Percentiles rank a stretch among this genome's conserved stretches.
phyloP scores from a whole-genome alignment of 192 early-diverging fungal species.

The Linnemannia elongata region DNA sequence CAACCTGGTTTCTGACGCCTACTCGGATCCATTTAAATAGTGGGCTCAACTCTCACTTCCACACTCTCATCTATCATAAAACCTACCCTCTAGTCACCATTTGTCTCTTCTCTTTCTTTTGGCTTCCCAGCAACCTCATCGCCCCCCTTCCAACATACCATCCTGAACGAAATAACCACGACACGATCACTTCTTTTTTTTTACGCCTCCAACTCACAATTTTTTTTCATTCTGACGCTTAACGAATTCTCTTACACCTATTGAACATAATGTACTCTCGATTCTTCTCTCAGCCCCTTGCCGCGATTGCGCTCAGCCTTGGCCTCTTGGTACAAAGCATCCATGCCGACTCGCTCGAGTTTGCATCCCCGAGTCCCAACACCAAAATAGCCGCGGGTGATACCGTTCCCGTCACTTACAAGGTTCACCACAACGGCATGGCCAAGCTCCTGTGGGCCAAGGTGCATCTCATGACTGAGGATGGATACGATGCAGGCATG shows the following conservation, averaged over 20 bases:
- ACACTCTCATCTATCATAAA: neutral
- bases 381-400: constrained; percentile 9
- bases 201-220: neutral
- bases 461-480: constrained; percentile 34
- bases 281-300: neutral
- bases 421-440: constrained; percentile 43
- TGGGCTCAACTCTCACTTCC: neutral
- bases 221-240: neutral
- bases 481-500: constrained; percentile 38
- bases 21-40: neutral
- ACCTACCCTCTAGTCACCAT: neutral
- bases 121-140: neutral
- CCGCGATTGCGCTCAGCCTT: constrained; percentile 12
- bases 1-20: neutral
- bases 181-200: neutral
- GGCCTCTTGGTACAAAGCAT: constrained; percentile 2
- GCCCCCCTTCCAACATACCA: neutral
- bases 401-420: constrained; percentile 23
- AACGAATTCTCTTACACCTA: neutral
- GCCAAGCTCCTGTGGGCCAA: constrained; percentile 36
- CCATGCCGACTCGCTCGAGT: constrained; percentile 34
- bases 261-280: neutral
- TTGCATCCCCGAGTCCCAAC: constrained; percentile 22
- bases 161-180: too few species aligned
- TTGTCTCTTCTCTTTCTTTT: neutral